Evolutionary conservation across 1,139 yeast species (phyloP).

Genomic region (Suhomyces coccinellae): DNA sequence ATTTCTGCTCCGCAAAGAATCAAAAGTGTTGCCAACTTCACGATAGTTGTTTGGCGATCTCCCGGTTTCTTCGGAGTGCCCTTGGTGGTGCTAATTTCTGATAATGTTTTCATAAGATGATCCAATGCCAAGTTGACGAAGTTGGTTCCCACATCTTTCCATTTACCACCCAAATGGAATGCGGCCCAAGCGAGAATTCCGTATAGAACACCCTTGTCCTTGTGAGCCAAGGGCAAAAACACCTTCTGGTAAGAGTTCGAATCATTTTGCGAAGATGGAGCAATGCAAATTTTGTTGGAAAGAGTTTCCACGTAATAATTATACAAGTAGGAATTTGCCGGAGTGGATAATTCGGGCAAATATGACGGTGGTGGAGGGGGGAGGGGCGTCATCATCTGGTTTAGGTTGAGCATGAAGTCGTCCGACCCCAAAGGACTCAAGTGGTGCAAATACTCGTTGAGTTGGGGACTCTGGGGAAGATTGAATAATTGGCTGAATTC

Average conservation of each 20-base stretch:
- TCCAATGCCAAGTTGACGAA: constrained; percentile 49
- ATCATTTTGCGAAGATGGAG: constrained; percentile 52
- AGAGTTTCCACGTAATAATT: constrained; percentile 65
- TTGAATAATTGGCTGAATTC: constrained; percentile 6
- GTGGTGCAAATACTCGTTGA: constrained; percentile 1
- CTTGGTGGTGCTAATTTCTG: constrained; percentile 15
- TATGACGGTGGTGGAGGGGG: constrained; percentile 17
- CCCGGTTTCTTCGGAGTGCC: constrained; percentile 15
- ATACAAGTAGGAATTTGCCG: constrained; percentile 41
- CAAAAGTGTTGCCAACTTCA: constrained; percentile 63
- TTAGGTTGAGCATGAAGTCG: constrained; percentile 21
- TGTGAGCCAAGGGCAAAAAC: constrained; percentile 76
- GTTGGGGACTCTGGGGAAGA: constrained; percentile 4
- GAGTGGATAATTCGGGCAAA: constrained; percentile 14
- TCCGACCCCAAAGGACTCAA: constrained; percentile 5
- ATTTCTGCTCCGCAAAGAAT: constrained; percentile 73
- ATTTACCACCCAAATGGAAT: constrained; percentile 54
- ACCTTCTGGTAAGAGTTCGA: constrained; percentile 70
- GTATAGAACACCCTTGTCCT: constrained; percentile 65
- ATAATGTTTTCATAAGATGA: constrained; percentile 33
- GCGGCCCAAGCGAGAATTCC: constrained; percentile 81
- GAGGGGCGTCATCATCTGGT: constrained; percentile 23
- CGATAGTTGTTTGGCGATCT: constrained; percentile 28
- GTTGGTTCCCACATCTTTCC: constrained; percentile 38
- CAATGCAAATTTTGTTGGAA: constrained; percentile 60